Percentiles rank a stretch among this genome's conserved stretches.
These are phyloP conservation scores for Marasmius fiardii DNA, from an alignment of 1,284 basidiomycete genomes.

Conservation along the genomic window DNA sequence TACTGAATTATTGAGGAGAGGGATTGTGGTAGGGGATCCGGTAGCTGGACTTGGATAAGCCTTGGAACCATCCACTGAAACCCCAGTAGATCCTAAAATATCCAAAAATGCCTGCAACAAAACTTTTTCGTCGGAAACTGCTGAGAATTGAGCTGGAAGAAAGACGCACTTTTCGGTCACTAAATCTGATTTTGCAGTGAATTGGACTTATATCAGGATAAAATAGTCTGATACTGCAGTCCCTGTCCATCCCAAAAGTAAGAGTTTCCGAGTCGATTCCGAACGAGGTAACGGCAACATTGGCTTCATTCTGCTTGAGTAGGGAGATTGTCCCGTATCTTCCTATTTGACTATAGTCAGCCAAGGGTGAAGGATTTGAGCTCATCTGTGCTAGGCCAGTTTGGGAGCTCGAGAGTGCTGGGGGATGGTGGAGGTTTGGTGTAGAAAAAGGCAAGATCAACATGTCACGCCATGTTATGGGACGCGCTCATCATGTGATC, in stretches of 20 bases:
- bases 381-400: not conserved
- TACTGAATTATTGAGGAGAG: slow-evolving; percentile 61
- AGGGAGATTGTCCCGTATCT: slow-evolving; percentile 59
- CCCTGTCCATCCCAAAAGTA: slow-evolving; percentile 61
- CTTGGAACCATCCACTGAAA: slow-evolving; percentile 58
- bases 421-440: not conserved
- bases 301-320: slow-evolving; percentile 45
- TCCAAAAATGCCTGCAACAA: slow-evolving; percentile 56
- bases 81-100: slow-evolving; percentile 53
- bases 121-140: slow-evolving; percentile 1
- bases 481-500: not conserved
- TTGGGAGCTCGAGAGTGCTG: not conserved
- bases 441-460: not conserved
- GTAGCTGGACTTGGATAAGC: slow-evolving; percentile 43
- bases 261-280: slow-evolving; percentile 66
- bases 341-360: slow-evolving; percentile 46
- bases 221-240: slow-evolving; percentile 64
- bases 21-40: slow-evolving; percentile 43
- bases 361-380: slow-evolving; percentile 18
- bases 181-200: slow-evolving; percentile 67
- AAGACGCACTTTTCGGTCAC: slow-evolving; percentile 51
- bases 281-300: slow-evolving; percentile 54
- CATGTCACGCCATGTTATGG: not conserved
- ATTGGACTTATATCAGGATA: slow-evolving; percentile 57
- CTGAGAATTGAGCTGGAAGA: not conserved